Evolutionary conservation across 192 early-diverging fungal genomes (phyloP).

Genomic region (Coemansia sp.): DNA sequence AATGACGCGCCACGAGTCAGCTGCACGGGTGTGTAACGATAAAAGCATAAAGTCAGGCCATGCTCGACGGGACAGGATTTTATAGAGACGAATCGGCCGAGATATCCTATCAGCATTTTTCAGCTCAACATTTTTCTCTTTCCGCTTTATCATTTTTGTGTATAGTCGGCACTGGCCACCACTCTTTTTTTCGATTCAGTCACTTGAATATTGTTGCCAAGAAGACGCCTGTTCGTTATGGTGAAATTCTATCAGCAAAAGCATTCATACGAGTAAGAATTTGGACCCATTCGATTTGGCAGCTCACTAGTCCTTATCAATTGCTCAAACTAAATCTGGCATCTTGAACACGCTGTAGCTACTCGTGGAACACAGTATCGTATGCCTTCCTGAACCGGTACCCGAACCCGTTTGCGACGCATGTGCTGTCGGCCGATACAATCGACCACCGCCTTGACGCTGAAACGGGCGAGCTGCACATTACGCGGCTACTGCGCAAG

Average conservation of each 20-base stretch:
- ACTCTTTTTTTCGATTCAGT: background rate
- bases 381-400: slow-evolving; percentile 91
- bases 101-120: background rate
- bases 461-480: slow-evolving; percentile 74
- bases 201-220: background rate
- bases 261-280: slow-evolving; percentile 67
- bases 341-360: slow-evolving; percentile 28
- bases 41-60: background rate
- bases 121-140: background rate
- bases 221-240: slow-evolving; percentile 50
- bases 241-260: slow-evolving; percentile 82
- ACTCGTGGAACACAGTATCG: slow-evolving; percentile 82
- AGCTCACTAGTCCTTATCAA: background rate
- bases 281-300: slow-evolving; percentile 47
- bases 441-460: slow-evolving; percentile 81
- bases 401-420: slow-evolving; percentile 95
- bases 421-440: slow-evolving; percentile 93
- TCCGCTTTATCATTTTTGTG: background rate
- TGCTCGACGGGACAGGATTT: background rate
- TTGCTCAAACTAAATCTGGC: background rate
- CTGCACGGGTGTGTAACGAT: background rate
- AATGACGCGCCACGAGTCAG: background rate
- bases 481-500: slow-evolving; percentile 89
- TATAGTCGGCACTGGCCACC: background rate
- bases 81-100: background rate